A percentile compares a stretch with the other conserved stretches of the same genome.
Evolutionary conservation across 2,329 filamentous ascomycete genomes (phyloP).

Genomic region (Calonectria pteridis): DNA sequence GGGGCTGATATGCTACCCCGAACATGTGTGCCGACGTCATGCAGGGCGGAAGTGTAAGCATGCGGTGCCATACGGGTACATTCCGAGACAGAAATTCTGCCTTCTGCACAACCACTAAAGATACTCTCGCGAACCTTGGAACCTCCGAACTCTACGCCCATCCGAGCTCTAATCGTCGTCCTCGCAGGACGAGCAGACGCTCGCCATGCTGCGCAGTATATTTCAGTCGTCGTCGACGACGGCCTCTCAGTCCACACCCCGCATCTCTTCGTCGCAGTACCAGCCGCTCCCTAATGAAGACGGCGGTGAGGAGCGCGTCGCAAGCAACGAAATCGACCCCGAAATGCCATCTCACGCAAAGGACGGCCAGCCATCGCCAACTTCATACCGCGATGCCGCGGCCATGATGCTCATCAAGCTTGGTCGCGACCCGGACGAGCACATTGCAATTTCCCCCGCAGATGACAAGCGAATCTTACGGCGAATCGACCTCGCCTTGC

Average conservation of each 20-base stretch:
- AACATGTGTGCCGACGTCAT: conserved; percentile 12
- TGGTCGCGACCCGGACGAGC: conserved; percentile 51
- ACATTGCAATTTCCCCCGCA: conserved; percentile 47
- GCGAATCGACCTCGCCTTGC: conserved; percentile 55
- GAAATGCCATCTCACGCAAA: conserved; percentile 4
- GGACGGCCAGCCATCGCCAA: neutral
- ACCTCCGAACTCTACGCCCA: conserved; percentile 23
- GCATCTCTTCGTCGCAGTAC: conserved; percentile 34
- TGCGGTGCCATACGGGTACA: neutral
- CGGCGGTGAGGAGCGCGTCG: conserved; percentile 17
- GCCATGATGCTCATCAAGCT: conserved; percentile 59
- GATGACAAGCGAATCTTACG: conserved; percentile 52
- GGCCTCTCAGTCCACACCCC: neutral
- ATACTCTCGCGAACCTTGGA: neutral
- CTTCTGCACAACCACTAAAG: neutral
- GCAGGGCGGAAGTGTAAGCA: neutral
- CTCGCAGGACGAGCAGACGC: conserved; percentile 10
- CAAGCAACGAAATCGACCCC: conserved; percentile 18
- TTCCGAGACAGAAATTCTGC: conserved; percentile 3
- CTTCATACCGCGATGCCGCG: conserved; percentile 55
- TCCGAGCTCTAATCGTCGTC: conserved; percentile 29
- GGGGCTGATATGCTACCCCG: neutral
- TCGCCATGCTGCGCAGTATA: conserved; percentile 36
- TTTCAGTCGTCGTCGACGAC: conserved; percentile 22
- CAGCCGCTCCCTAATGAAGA: conserved; percentile 43